phyloP scores from a whole-genome alignment of 192 early-diverging fungal species.

The Coemansia javaensis region DNA sequence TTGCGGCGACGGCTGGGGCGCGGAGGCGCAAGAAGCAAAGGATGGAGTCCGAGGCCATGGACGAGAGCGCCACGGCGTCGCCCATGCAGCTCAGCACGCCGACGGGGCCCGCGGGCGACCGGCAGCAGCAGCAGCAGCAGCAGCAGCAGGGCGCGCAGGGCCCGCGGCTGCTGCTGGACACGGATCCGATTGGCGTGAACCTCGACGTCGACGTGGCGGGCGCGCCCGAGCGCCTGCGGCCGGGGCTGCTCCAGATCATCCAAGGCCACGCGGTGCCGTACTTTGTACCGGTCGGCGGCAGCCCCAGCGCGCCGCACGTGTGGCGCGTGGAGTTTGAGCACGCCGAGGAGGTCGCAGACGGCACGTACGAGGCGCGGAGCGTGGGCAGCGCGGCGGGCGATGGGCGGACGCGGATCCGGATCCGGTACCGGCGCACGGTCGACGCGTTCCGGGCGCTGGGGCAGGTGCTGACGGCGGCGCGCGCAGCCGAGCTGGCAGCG shows the following conservation, averaged over 20 bases:
- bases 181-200: slow-evolving; percentile 24
- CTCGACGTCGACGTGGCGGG: slow-evolving; percentile 17
- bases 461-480: slow-evolving; percentile 56
- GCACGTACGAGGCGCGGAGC: slow-evolving; percentile 18
- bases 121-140: not conserved
- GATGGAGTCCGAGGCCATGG: slow-evolving; percentile 16
- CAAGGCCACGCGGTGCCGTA: slow-evolving; percentile 29
- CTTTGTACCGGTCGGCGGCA: slow-evolving; percentile 8
- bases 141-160: not conserved
- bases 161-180: slow-evolving; percentile 25
- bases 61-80: slow-evolving; percentile 8
- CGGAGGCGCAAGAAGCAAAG: slow-evolving; percentile 23
- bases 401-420: not conserved
- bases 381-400: not conserved
- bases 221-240: slow-evolving; percentile 27
- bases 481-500: slow-evolving; percentile 35
- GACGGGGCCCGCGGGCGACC: not conserved
- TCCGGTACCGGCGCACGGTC: slow-evolving; percentile 23
- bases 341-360: slow-evolving; percentile 2
- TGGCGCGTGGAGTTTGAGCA: slow-evolving; percentile 40
- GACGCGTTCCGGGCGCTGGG: slow-evolving; percentile 72
- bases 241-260: slow-evolving; percentile 28
- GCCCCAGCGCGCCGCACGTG: not conserved
- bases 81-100: slow-evolving; percentile 44
- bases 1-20: not conserved